Evolutionary conservation across 371 early-diverging fungal species (phyloP), one percentile per base, ranked within the genome.

Genomic region (Nosema muscidifuracis): DNA sequence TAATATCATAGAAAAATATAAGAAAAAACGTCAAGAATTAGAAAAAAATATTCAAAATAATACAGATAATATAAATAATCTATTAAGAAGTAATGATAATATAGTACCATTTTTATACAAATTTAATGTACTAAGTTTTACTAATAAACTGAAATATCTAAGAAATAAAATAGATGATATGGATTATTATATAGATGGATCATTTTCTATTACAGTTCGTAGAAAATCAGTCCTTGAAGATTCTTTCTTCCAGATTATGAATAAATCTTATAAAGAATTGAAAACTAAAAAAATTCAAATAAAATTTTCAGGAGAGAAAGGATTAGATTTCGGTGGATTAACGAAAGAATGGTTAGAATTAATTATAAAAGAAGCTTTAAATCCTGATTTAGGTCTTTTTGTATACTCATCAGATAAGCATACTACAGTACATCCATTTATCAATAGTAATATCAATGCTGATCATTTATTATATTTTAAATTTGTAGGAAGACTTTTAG

Each of bases 261-360:
- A 51, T 22, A 57, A 65, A 10, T 36, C 65, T 15, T 62, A 57
- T 10, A 62, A 70, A 55, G 70, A 74, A 33, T 62, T 77, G 15
- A 64, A 53, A 44, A 47, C 64, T 15, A 66, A 91, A 65, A 93
- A 91, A 78, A 85, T 97, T 44, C 88, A 87, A 75, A 93, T 97
- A 24, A 88, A 90, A 56, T 95, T 97, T 84, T 85, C 89, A 68
- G 91, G 91, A 26, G 97, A 97, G 84, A 94, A 94, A 77, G 97
- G 95, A 60, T 89, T 95, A 0, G 97, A 97, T 86, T 94, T 90
- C 28, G 97, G 97, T 36, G 97, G 97, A 60, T 89, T 97, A 16
- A 91, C 93, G 1, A 88, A 96, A 69, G 98, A 97, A 84, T 97
- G 95, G 95, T 94, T 92, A 87, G 88, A 89, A 60, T 93, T 90